phyloP scores from a whole-genome alignment of 257 asterid species.

The Solanum chaucha region DNA sequence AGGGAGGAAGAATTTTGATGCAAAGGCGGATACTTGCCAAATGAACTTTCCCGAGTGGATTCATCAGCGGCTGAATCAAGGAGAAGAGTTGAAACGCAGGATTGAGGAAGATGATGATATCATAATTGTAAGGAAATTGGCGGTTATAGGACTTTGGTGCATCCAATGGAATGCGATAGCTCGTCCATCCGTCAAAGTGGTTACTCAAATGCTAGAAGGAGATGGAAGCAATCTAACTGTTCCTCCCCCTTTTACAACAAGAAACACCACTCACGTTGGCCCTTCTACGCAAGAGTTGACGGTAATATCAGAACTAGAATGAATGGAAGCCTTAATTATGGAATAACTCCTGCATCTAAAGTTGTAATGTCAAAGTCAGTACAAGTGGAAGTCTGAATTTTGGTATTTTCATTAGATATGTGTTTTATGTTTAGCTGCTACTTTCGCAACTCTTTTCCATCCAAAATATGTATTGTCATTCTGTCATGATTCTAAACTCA shows the following conservation, averaged over 20 bases:
- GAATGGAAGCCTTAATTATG: background rate
- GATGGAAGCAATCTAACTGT: constrained; percentile 5
- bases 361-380: background rate
- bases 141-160: constrained; percentile 20
- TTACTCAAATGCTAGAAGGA: constrained; percentile 29
- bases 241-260: constrained; percentile 20
- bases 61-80: constrained; percentile 12
- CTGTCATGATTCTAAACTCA: background rate
- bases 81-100: background rate
- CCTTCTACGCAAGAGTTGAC: background rate
- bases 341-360: background rate
- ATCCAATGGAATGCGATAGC: constrained; percentile 24
- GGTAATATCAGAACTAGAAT: background rate
- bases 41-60: constrained; percentile 29
- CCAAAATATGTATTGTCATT: background rate
- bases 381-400: background rate
- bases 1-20: constrained; percentile 20
- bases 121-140: constrained; percentile 5
- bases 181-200: constrained; percentile 21
- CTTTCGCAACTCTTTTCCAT: background rate
- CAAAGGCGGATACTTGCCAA: constrained; percentile 4
- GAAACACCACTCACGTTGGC: background rate
- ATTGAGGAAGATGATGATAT: constrained; percentile 1
- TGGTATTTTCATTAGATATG: background rate
- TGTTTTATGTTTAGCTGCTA: background rate